Evolutionary conservation across 2,329 filamentous ascomycete genomes (phyloP).

Genomic region (Xylaria sp.): DNA sequence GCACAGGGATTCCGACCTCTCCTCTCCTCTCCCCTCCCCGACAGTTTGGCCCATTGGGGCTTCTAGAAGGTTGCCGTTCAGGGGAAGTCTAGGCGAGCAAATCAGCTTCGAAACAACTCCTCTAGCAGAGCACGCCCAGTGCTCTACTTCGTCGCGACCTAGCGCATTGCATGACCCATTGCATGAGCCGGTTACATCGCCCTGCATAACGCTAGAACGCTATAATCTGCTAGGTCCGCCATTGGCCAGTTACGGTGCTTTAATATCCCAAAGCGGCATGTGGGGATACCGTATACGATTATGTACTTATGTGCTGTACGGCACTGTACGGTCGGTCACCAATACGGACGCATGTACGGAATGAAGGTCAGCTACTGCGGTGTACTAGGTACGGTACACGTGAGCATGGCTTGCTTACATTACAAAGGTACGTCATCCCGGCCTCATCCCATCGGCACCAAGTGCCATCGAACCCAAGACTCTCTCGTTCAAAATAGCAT

Average conservation of each 20-base stretch:
- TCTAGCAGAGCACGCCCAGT: background rate
- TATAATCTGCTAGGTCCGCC: background rate
- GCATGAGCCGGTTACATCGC: constrained; percentile 29
- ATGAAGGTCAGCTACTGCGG: background rate
- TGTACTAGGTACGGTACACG: background rate
- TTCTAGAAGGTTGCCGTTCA: constrained; percentile 32
- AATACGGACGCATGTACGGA: background rate
- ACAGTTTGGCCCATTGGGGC: constrained; percentile 21
- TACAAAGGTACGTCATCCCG: constrained; percentile 25
- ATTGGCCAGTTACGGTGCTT: constrained; percentile 11
- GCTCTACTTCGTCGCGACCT: background rate
- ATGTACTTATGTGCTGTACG: background rate
- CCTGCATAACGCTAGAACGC: background rate
- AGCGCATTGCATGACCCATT: constrained; percentile 3
- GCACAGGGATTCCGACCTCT: background rate
- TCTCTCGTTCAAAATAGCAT: background rate
- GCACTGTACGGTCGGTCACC: background rate
- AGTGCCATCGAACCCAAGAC: background rate
- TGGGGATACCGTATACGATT: constrained; percentile 21
- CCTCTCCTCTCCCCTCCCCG: constrained; percentile 9
- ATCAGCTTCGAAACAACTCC: constrained; percentile 4
- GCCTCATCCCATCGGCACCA: constrained; percentile 6
- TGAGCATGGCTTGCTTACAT: constrained; percentile 13
- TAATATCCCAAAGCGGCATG: constrained; percentile 25
- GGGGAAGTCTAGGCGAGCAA: constrained; percentile 34